Base-by-base conservation (phyloP, 1,284 basidiomycete species). In the Ustilago sp. region DNA sequence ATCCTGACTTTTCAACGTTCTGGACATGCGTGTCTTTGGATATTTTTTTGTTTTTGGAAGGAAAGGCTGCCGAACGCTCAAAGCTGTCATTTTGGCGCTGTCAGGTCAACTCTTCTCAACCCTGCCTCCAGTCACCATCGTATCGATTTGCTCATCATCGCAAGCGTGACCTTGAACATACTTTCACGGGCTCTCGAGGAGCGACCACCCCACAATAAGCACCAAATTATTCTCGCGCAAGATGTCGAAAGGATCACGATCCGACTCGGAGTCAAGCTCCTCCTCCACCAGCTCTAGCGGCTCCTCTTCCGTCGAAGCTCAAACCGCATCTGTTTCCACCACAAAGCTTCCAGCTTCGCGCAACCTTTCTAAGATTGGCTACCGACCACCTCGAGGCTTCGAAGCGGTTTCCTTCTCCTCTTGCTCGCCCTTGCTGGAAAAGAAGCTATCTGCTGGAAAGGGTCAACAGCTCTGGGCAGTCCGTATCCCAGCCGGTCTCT, bases 381-480 rank as follows among this genome's bases (percentile, higher is more conserved):
- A 79, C 47, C 62, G 58, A 11, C 73, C 77, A 58, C 77, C 73
- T 13, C 59, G 64, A 17, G 74, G 70, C 31, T 79, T 79, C 28
- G 69, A 74, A 13, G 38, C 68, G 5, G 73, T 79, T 23, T 45
- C 50, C 0, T 71, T 74, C 51, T 62, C 61, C 3, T 43, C 60
- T 2, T 64, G 63, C 8, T 63, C 58, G 8, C 52, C 68, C 3
- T 59, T 70, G 17, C 19, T 59, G 23, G 60, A 78, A 31, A 66
- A 52, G 51, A 70, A 70, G 66, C 60, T 78, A 4, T 32, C 52
- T 7, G 52, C 53, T 17, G 47, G 59, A 2, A 64, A 63, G 8
- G 52, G 51, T 15, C 69, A 77, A 47, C 58, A 77, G 53, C n/a
- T 77, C 4, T 77, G 75, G 75, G 68, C 71, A 13, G 58, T 79